phyloP scores from a whole-genome alignment of 345 rosid genomes.

The Lepidium africanum region DNA sequence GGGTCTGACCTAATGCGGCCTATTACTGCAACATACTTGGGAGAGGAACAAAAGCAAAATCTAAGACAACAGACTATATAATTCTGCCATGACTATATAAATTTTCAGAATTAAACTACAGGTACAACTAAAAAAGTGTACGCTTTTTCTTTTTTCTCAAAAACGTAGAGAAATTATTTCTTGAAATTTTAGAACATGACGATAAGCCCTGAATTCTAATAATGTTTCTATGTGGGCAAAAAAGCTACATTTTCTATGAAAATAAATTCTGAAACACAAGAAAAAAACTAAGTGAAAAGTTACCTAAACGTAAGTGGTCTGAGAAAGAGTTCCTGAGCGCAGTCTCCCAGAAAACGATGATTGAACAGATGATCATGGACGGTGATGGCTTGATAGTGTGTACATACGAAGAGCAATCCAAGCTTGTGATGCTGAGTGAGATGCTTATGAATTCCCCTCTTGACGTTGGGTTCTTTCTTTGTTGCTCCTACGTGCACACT shows the following conservation, averaged over 20 bases:
- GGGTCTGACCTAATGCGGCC: not conserved
- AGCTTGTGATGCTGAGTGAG: not conserved
- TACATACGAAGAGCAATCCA: not conserved
- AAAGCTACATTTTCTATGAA: conserved; percentile 7
- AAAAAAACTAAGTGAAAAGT: not conserved
- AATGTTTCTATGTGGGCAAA: conserved; percentile 8
- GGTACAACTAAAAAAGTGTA: not conserved
- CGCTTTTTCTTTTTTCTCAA: not conserved
- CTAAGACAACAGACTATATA: too few species aligned
- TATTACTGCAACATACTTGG: not conserved
- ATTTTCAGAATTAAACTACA: not conserved
- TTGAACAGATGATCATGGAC: not conserved
- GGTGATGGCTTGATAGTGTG: not conserved
- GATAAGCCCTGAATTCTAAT: conserved; percentile 15
- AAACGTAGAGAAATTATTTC: not conserved
- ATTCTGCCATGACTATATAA: not conserved
- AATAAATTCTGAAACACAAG: not conserved
- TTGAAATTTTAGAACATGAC: conserved; percentile 13
- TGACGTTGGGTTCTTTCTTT: not conserved
- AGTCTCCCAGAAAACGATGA: not conserved
- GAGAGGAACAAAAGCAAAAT: not conserved
- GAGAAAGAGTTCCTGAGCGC: not conserved
- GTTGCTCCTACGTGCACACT: not conserved
- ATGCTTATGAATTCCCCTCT: conserved; percentile 11
- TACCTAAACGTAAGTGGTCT: conserved; percentile 3